phyloP scores from a whole-genome alignment of 768 basidiomycete species.

The Phallus indusiatus region DNA sequence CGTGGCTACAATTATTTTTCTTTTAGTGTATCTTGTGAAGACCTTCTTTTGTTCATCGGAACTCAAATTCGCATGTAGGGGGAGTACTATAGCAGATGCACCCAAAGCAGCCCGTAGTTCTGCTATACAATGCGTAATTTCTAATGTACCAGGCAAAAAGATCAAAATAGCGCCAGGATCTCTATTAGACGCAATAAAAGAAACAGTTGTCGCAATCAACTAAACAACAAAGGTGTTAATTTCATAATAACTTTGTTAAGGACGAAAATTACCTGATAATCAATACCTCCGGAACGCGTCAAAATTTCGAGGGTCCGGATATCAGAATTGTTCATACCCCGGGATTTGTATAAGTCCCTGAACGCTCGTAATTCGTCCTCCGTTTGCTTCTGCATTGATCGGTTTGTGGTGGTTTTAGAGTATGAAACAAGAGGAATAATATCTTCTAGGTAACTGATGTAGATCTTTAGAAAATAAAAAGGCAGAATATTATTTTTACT shows the following conservation, averaged over 20 bases:
- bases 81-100: slow-evolving; percentile 45
- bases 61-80: slow-evolving; percentile 84
- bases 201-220: slow-evolving; percentile 59
- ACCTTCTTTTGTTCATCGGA: slow-evolving; percentile 75
- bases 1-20: slow-evolving; percentile 85
- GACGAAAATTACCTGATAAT: slow-evolving; percentile 48
- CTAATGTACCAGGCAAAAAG: slow-evolving; percentile 86
- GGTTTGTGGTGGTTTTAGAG: slow-evolving; percentile 33
- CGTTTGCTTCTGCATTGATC: slow-evolving; percentile 30
- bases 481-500: slow-evolving; percentile 14
- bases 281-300: slow-evolving; percentile 52
- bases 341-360: slow-evolving; percentile 37
- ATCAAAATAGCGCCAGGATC: slow-evolving; percentile 66
- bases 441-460: slow-evolving; percentile 74
- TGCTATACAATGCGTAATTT: slow-evolving; percentile 71
- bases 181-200: slow-evolving; percentile 46
- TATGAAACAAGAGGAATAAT: slow-evolving; percentile 52
- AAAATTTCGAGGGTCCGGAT: slow-evolving; percentile 53
- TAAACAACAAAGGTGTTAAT: slow-evolving; percentile 18
- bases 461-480: slow-evolving; percentile 8
- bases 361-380: slow-evolving; percentile 39
- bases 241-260: not conserved
- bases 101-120: slow-evolving; percentile 32
- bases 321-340: slow-evolving; percentile 43
- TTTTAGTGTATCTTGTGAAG: slow-evolving; percentile 50